Percentiles rank a stretch among this genome's conserved stretches.
Conservation (phyloP, 768 basidiomycete genomes). For the Suillus plorans region DNA sequence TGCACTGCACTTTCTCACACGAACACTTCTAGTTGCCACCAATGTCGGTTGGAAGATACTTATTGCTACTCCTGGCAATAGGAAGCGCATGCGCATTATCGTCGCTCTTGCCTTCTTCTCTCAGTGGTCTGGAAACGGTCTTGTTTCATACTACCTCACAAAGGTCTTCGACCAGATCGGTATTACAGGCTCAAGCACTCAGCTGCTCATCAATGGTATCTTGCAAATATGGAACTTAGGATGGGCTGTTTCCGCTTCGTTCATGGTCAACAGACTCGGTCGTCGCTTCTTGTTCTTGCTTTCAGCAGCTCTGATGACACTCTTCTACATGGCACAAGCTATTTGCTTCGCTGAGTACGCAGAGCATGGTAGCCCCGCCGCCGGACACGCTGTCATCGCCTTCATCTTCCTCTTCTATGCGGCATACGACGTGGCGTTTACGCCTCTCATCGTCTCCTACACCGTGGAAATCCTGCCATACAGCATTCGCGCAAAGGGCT, state of each 20-base stretch:
- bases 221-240: conserved; percentile 80
- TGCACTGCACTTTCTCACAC: neutral
- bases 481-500: conserved; percentile 81
- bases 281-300: conserved; percentile 70
- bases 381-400: conserved; percentile 73
- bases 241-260: conserved; percentile 58
- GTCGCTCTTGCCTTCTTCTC: conserved; percentile 80
- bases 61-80: conserved; percentile 66
- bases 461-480: conserved; percentile 88
- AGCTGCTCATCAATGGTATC: conserved; percentile 85
- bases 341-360: conserved; percentile 60
- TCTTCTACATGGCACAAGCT: conserved; percentile 71
- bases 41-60: conserved; percentile 73
- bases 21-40: conserved; percentile 38
- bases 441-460: conserved; percentile 84
- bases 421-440: conserved; percentile 79
- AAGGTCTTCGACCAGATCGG: conserved; percentile 69
- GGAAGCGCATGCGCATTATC: conserved; percentile 74
- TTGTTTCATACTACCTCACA: conserved; percentile 81
- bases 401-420: conserved; percentile 86
- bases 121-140: conserved; percentile 84
- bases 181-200: conserved; percentile 55
- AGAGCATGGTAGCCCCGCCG: conserved; percentile 36
- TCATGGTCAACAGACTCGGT: conserved; percentile 64
- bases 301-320: conserved; percentile 55